A percentile compares a stretch with the other conserved stretches of the same genome.
These are phyloP conservation scores for Curvularia spicifera DNA, from an alignment of 2,329 filamentous ascomycete genomes.

Conservation along the genomic window DNA sequence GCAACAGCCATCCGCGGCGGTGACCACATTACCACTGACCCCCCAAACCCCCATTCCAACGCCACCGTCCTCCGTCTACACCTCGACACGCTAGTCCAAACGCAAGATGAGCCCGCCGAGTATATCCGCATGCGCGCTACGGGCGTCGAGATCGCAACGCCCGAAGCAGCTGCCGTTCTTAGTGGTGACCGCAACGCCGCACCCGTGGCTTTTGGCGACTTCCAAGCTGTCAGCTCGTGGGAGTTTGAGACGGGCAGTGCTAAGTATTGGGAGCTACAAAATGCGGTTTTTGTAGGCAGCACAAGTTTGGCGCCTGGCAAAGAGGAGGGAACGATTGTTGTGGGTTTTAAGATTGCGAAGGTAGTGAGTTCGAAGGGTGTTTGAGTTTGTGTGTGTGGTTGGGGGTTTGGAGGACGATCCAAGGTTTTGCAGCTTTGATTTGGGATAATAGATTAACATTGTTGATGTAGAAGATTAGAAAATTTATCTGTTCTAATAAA, in stretches of 20 bases:
- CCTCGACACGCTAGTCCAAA: conserved; percentile 5
- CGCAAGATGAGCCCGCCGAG: neutral
- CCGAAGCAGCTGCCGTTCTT: neutral
- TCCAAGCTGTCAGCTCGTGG: conserved; percentile 5
- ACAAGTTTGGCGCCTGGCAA: conserved; percentile 3
- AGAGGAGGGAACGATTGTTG: neutral
- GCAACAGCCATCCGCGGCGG: conserved; percentile 9
- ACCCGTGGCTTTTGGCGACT: neutral
- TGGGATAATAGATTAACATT: neutral
- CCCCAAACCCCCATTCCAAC: neutral
- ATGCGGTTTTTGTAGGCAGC: conserved; percentile 11
- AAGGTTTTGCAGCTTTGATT: neutral
- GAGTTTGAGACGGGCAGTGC: conserved; percentile 10
- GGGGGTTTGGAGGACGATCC: neutral
- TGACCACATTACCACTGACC: conserved; percentile 9
- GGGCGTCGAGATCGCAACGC: conserved; percentile 1
- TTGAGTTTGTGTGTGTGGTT: neutral
- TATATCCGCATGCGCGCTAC: conserved; percentile 9
- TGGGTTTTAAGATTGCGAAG: neutral
- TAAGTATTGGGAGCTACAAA: conserved; percentile 11
- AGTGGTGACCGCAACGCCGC: neutral
- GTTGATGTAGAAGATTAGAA: neutral
- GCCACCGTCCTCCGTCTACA: conserved; percentile 3
- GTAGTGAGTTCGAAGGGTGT: neutral
- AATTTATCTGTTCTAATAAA: no score